These are phyloP conservation scores for Dicorynia guianensis DNA, from an alignment of 306 rosid genomes.

Conservation along the genomic window DNA sequence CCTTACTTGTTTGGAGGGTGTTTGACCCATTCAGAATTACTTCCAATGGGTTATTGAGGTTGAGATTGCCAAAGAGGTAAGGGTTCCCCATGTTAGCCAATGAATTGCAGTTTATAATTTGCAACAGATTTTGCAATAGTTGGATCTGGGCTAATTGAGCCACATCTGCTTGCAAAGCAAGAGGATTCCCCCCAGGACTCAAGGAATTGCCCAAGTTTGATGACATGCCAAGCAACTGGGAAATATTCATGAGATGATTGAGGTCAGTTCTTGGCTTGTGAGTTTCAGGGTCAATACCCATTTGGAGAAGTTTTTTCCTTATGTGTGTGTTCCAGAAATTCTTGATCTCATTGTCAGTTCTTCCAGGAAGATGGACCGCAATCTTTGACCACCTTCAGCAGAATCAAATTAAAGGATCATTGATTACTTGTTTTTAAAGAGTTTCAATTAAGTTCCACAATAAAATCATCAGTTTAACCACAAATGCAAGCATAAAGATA, in stretches of 20 bases:
- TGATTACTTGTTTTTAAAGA: neutral
- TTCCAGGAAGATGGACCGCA: conserved; percentile 80
- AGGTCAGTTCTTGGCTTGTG: conserved; percentile 87
- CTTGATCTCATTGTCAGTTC: conserved; percentile 92
- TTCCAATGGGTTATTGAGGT: conserved; percentile 42
- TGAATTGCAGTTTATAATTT: conserved; percentile 51
- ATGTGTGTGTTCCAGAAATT: conserved; percentile 87
- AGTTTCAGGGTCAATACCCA: conserved; percentile 91
- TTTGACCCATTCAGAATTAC: conserved; percentile 27
- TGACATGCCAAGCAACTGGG: conserved; percentile 57
- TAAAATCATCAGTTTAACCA: neutral
- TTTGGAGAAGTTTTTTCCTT: conserved; percentile 80
- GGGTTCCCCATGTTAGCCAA: conserved; percentile 45
- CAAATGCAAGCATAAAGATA: neutral
- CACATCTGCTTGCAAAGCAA: conserved; percentile 58
- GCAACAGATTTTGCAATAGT: conserved; percentile 64
- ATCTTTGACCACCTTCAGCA: conserved; percentile 85
- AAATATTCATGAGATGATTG: conserved; percentile 62
- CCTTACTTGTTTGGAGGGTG: conserved; percentile 39
- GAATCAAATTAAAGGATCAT: neutral
- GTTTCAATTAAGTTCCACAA: neutral
- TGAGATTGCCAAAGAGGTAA: conserved; percentile 47
- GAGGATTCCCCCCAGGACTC: conserved; percentile 55
- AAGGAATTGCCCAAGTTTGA: conserved; percentile 43
- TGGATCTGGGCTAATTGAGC: conserved; percentile 73